Base-by-base conservation (phyloP, 2,329 filamentous ascomycete species). In the Colletotrichum echinochloae region DNA sequence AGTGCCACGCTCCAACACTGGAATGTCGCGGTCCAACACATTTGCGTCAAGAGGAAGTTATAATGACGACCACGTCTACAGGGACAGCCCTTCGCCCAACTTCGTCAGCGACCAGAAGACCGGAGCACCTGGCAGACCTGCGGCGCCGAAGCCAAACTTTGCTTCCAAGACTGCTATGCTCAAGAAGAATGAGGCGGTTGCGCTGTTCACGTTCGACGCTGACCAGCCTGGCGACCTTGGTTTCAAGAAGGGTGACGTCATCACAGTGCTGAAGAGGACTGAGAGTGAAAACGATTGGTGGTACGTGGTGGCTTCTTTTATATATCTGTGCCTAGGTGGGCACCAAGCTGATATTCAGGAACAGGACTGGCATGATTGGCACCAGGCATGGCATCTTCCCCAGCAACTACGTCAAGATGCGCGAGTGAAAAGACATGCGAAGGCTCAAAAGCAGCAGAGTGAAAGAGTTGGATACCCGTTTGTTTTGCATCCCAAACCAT, bases 251-350 rank as follows among this genome's bases (percentile, higher is more conserved):
- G 96, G 96, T 26, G 96, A 99, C 37, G 82, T 98, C 66, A 98
- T 99, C 74, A 98, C 94, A 1, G 94, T 99, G 68, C 80, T 97
- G 67, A 98, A 99, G 85, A 92, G 93, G 81, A 98, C 95, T 6
- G 94, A 98, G 5, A 98, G 92, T 75, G 92, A 94, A 69, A 95
- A 94, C 67, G 95, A 98, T 80, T 98, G 95, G 95, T 98, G 95
- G 90, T 92, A 86, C 75, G 89, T 88, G 68, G 56, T 7, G 14
- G n/a, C n/a, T 3, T 39, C 2, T 16, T 48, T 7, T 6, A 18
- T 37, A 9, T 12, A n/a, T n/a, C 8, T 20, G 59, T 55, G 33
- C 20, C 3, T 41, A 37, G 35, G 28, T 41, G 39, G 35, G 28
- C 7, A 8, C 66, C 26, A 62, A 55, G 16, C 41, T 65, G 33